Evolutionary conservation across 164 flowering plant genomes (phyloP).

Genomic region (Magnolia officinalis): DNA sequence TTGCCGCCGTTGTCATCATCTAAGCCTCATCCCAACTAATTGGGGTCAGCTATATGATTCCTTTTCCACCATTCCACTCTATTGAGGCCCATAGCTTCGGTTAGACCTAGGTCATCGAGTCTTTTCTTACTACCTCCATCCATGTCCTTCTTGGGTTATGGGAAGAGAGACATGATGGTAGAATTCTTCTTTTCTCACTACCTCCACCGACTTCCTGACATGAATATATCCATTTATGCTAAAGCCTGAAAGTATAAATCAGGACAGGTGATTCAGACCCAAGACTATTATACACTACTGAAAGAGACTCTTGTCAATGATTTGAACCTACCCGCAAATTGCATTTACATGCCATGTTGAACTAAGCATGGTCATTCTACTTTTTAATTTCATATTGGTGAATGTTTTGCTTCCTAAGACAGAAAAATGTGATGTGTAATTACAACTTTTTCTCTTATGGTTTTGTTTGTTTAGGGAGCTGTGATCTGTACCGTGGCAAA

Average conservation of each 20-base stretch:
- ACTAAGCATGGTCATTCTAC: not conserved
- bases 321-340: not conserved
- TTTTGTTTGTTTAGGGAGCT: slow-evolving; percentile 32
- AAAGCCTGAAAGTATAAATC: not conserved
- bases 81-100: too few relatives aligned
- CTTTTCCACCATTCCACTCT: too few relatives aligned
- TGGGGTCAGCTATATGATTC: too few relatives aligned
- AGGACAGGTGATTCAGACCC: not conserved
- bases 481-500: slow-evolving; percentile 76
- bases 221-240: not conserved
- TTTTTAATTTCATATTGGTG: too few relatives aligned
- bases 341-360: not conserved
- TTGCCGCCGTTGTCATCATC: too few relatives aligned
- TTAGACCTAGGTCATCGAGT: too few relatives aligned
- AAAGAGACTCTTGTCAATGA: not conserved
- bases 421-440: not conserved
- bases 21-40: too few relatives aligned
- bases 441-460: not conserved
- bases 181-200: not conserved
- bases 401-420: not conserved
- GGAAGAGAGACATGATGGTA: not conserved
- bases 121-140: not conserved
- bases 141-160: not conserved
- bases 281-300: not conserved
- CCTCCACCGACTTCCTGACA: too few relatives aligned